These are phyloP conservation scores for Stylosanthes scabra DNA, from an alignment of 331 rosid genomes.

Conservation along the genomic window DNA sequence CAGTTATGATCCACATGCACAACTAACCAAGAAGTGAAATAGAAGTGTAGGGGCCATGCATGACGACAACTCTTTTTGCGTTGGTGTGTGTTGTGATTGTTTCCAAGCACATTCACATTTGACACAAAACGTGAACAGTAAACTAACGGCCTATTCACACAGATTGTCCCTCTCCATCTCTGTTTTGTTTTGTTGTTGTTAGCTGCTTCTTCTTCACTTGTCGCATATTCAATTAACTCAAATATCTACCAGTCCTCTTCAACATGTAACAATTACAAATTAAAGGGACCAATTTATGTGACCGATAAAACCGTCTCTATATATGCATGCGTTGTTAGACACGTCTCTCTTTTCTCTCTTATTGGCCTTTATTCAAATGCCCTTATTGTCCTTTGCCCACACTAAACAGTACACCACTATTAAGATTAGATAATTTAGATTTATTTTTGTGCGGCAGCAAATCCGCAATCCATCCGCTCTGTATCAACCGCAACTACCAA, in stretches of 20 bases:
- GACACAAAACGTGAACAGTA: not conserved
- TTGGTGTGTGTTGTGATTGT: no score
- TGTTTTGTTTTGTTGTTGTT: not conserved
- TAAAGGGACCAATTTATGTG: conserved; percentile 21
- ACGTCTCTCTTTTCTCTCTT: not conserved
- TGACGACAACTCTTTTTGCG: not conserved
- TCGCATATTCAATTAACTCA: not conserved
- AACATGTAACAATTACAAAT: not conserved
- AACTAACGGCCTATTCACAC: conserved; percentile 11
- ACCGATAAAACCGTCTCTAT: not conserved
- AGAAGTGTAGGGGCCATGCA: not conserved
- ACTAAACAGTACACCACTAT: no score
- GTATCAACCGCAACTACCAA: no score
- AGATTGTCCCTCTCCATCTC: not conserved
- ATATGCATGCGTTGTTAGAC: not conserved
- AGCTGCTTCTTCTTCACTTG: not conserved
- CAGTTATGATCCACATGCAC: no score
- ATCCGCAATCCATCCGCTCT: no score
- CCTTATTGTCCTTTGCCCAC: not conserved
- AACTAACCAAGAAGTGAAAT: no score
- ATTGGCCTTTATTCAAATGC: not conserved
- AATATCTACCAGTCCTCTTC: not conserved
- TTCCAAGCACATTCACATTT: not conserved
- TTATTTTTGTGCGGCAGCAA: no score
- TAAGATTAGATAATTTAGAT: no score